phyloP scores from a whole-genome alignment of 139 green algal genomes.

The Zygnema circumcarinatum region DNA sequence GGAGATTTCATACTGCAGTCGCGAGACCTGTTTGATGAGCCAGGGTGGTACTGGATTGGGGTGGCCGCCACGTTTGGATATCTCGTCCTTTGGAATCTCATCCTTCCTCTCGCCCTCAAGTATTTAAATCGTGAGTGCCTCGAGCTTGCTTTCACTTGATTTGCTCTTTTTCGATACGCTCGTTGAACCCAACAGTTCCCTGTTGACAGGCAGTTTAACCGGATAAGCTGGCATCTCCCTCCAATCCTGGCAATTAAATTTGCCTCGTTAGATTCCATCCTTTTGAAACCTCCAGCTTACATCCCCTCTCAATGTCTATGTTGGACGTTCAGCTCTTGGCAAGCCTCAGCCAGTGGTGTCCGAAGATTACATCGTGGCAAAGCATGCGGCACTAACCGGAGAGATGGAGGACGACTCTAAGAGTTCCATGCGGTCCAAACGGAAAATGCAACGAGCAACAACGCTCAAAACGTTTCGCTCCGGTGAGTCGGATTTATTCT shows the following conservation, averaged over 20 bases:
- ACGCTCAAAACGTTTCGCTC: not conserved
- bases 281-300: too few relatives aligned
- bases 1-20: slow-evolving; percentile 22
- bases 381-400: slow-evolving; percentile 36
- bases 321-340: slow-evolving; percentile 20
- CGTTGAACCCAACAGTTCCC: too few relatives aligned
- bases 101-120: slow-evolving; percentile 11
- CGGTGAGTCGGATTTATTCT: not conserved
- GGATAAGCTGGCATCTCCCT: too few relatives aligned
- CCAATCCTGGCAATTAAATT: too few relatives aligned
- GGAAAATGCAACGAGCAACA: too few relatives aligned
- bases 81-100: slow-evolving; percentile 44
- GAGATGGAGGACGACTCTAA: not conserved
- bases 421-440: not conserved
- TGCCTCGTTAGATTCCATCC: too few relatives aligned
- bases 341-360: slow-evolving; percentile 39
- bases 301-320: slow-evolving; percentile 2
- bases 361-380: slow-evolving; percentile 30
- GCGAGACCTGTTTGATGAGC: slow-evolving; percentile 5
- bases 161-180: too few relatives aligned
- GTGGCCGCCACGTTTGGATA: slow-evolving; percentile 26
- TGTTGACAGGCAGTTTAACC: too few relatives aligned
- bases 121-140: slow-evolving; percentile 38
- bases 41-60: slow-evolving; percentile 36
- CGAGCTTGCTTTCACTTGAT: not conserved